Evolutionary conservation across 306 rosid genomes (phyloP).

Genomic region (Inga oerstediana): DNA sequence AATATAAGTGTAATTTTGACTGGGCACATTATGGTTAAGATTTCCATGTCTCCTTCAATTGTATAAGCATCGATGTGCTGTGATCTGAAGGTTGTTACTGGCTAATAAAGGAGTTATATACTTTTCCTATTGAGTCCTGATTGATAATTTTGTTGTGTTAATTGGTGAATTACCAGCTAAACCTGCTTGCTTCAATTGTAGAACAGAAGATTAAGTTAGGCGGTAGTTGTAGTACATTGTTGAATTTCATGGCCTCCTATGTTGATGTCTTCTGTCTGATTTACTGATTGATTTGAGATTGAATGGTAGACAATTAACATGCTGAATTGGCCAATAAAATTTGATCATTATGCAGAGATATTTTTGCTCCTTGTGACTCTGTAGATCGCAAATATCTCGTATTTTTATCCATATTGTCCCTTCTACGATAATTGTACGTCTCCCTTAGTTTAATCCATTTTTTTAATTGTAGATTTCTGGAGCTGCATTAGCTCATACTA

Average conservation of each 20-base stretch:
- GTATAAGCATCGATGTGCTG: neutral
- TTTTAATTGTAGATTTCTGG: slow-evolving; percentile 62
- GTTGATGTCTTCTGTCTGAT: slow-evolving; percentile 23
- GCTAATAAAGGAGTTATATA: slow-evolving; percentile 1
- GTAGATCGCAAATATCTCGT: slow-evolving; percentile 11
- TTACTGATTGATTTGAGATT: neutral
- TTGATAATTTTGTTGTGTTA: slow-evolving; percentile 23
- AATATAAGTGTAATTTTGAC: slow-evolving; percentile 2
- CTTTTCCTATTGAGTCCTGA: slow-evolving; percentile 11
- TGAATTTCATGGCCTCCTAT: slow-evolving; percentile 19
- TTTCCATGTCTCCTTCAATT: slow-evolving; percentile 4
- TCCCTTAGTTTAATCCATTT: slow-evolving; percentile 23
- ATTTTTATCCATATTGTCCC: neutral
- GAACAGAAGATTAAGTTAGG: slow-evolving; percentile 1
- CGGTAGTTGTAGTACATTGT: neutral
- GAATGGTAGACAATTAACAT: slow-evolving; percentile 6
- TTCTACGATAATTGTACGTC: slow-evolving; percentile 16
- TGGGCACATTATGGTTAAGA: slow-evolving; percentile 2
- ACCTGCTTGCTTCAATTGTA: slow-evolving; percentile 28
- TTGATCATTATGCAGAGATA: slow-evolving; percentile 22
- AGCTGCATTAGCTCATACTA: slow-evolving; percentile 57
- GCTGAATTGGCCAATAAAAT: neutral
- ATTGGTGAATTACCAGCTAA: slow-evolving; percentile 18
- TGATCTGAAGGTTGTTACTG: slow-evolving; percentile 8
- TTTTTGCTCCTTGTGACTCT: slow-evolving; percentile 23